Evolutionary conservation across 345 rosid genomes (phyloP).

Genomic region (Populus simonii): DNA sequence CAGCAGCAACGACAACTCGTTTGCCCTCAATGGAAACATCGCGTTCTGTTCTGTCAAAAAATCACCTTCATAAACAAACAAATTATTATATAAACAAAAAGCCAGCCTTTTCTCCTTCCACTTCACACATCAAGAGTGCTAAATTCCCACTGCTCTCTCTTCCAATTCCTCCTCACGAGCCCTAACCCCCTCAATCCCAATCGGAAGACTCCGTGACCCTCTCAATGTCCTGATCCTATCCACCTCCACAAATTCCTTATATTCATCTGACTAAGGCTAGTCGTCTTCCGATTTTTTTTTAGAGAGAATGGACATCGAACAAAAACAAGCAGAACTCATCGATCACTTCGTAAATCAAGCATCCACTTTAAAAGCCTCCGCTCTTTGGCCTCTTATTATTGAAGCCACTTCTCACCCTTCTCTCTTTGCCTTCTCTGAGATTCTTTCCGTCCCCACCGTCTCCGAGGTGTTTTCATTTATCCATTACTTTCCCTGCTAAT

Average conservation of each 20-base stretch:
- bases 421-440: conserved; percentile 95
- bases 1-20: no score
- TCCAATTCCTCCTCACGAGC: background rate
- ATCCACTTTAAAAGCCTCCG: conserved; percentile 48
- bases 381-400: conserved; percentile 48
- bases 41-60: no score
- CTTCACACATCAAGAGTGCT: background rate
- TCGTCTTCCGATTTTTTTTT: background rate
- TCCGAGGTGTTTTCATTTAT: conserved; percentile 41
- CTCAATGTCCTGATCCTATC: background rate
- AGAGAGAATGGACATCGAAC: conserved; percentile 74
- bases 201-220: background rate
- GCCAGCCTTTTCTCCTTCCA: background rate
- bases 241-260: background rate
- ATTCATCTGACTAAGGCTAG: background rate
- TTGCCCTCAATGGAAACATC: no score
- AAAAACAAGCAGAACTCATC: conserved; percentile 69
- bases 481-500: background rate
- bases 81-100: no score
- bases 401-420: conserved; percentile 87
- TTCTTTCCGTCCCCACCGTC: conserved; percentile 60
- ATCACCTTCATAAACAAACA: no score
- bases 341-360: conserved; percentile 63
- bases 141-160: background rate
- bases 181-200: background rate